Conservation (phyloP, 2,329 filamentous ascomycete species). For the Didymella exigua region DNA sequence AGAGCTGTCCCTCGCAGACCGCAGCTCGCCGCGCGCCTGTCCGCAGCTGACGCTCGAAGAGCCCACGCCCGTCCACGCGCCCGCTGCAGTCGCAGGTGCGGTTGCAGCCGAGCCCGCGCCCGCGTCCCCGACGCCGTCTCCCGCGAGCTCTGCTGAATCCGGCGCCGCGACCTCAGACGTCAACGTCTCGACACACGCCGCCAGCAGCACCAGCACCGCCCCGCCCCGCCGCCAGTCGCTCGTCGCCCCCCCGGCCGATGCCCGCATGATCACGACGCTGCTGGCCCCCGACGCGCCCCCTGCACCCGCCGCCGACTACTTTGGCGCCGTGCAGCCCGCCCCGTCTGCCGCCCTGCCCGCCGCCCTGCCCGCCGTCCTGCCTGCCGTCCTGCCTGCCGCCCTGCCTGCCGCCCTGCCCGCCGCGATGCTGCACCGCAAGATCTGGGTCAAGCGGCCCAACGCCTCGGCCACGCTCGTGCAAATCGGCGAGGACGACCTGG, state of each 20-base stretch:
- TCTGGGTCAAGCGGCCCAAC: constrained; percentile 90
- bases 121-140: constrained; percentile 18
- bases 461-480: constrained; percentile 86
- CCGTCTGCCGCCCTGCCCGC: constrained; percentile 36
- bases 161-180: background rate
- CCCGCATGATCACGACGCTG: constrained; percentile 57
- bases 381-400: constrained; percentile 40
- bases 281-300: constrained; percentile 53
- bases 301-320: constrained; percentile 47
- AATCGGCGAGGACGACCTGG: constrained; percentile 84
- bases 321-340: constrained; percentile 39
- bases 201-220: constrained; percentile 28
- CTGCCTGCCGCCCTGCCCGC: constrained; percentile 34
- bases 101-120: constrained; percentile 7
- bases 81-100: background rate
- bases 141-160: constrained; percentile 16
- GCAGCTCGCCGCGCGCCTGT: background rate
- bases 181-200: background rate
- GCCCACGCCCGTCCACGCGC: constrained; percentile 41
- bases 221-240: constrained; percentile 49
- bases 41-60: constrained; percentile 38
- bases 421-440: constrained; percentile 68
- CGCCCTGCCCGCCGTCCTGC: constrained; percentile 33
- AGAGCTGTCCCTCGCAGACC: background rate
- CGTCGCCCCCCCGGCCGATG: constrained; percentile 49